These are phyloP conservation scores for Globisporangium yorkense DNA, from an alignment of 352 stramenopile genomes.

Conservation along the genomic window DNA sequence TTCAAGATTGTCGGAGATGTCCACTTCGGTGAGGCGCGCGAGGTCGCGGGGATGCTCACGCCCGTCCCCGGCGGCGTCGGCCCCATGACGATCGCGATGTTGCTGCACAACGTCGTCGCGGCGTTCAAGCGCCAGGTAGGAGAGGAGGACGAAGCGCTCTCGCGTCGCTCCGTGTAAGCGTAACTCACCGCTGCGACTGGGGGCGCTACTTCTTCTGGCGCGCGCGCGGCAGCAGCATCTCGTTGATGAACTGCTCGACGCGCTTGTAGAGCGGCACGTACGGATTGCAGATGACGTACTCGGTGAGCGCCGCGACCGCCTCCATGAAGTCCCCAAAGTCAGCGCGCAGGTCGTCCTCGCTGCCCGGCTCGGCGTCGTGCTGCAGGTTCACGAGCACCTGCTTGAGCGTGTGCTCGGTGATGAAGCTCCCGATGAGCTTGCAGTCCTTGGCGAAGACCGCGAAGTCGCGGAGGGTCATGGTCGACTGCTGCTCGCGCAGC, in stretches of 20 bases:
- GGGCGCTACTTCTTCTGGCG: slow-evolving; percentile 57
- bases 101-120: slow-evolving; percentile 86
- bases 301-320: slow-evolving; percentile 58
- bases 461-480: slow-evolving; percentile 57
- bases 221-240: slow-evolving; percentile 63
- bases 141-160: background rate
- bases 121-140: slow-evolving; percentile 66
- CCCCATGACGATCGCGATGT: slow-evolving; percentile 98
- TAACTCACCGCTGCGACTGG: too few species aligned
- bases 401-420: slow-evolving; percentile 75
- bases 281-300: slow-evolving; percentile 77
- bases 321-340: slow-evolving; percentile 72
- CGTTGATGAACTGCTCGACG: slow-evolving; percentile 70
- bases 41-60: slow-evolving; percentile 90
- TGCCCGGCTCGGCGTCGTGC: slow-evolving; percentile 31
- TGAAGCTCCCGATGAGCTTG: slow-evolving; percentile 67
- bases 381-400: slow-evolving; percentile 74
- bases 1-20: slow-evolving; percentile 98
- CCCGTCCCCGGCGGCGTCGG: slow-evolving; percentile 97
- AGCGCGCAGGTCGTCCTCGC: slow-evolving; percentile 37
- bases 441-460: slow-evolving; percentile 62
- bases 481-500: slow-evolving; percentile 68
- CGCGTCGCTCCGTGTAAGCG: too few species aligned
- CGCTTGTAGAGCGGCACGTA: slow-evolving; percentile 75
- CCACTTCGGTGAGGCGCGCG: slow-evolving; percentile 78